phyloP scores from a whole-genome alignment of 192 early-diverging fungal genomes.

The Coemansia sp. region DNA sequence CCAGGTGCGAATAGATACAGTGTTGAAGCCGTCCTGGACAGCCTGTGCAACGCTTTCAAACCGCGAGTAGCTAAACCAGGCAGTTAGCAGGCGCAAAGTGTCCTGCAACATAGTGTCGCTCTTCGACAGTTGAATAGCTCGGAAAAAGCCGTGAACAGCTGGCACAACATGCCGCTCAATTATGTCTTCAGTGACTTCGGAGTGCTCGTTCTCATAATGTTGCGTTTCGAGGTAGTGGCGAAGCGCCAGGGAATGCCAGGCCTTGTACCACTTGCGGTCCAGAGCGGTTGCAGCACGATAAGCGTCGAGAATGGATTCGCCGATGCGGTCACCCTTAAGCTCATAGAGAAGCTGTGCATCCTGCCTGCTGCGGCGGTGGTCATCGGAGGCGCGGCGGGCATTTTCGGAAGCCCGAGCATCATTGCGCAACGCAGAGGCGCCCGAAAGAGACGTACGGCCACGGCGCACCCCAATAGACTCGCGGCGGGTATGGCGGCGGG shows the following conservation, averaged over 20 bases:
- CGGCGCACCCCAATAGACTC: conserved; percentile 15
- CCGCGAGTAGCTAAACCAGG: conserved; percentile 97
- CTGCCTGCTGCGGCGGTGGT: conserved; percentile 8
- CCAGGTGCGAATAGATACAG: conserved; percentile 91
- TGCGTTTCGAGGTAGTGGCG: conserved; percentile 86
- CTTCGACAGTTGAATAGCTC: conserved; percentile 87
- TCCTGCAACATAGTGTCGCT: conserved; percentile 90
- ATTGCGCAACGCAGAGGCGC: neutral
- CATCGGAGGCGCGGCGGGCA: neutral
- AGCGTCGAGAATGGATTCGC: conserved; percentile 71
- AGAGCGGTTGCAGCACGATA: conserved; percentile 85
- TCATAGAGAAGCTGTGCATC: conserved; percentile 29
- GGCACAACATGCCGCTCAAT: conserved; percentile 68
- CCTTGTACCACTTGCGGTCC: conserved; percentile 95
- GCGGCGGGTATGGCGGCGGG: conserved; percentile 8
- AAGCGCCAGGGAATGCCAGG: conserved; percentile 97
- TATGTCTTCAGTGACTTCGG: conserved; percentile 61
- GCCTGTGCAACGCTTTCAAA: conserved; percentile 84
- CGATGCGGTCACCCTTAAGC: conserved; percentile 30
- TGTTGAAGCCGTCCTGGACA: conserved; percentile 81
- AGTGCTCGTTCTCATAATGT: conserved; percentile 69
- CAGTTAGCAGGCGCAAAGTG: conserved; percentile 86
- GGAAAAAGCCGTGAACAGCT: conserved; percentile 90
- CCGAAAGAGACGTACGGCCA: neutral
- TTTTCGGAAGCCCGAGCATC: neutral